Evolutionary conservation across 1,139 yeast genomes (phyloP).

Genomic region (Suhomyces atakaporum): DNA sequence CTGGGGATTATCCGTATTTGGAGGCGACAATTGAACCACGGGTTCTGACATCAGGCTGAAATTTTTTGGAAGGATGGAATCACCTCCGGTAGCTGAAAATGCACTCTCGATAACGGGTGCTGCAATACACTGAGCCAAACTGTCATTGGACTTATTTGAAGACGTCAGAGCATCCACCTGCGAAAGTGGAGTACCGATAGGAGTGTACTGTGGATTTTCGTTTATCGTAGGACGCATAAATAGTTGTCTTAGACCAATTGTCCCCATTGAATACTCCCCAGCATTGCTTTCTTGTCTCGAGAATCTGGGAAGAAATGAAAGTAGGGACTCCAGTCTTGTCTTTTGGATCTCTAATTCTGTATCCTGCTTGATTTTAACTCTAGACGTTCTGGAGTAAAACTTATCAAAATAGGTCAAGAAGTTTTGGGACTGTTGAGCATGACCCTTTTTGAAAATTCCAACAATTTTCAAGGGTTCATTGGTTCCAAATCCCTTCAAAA

Average conservation of each 20-base stretch:
- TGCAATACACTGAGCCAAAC: neutral
- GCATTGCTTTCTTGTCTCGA: neutral
- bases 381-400: neutral
- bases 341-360: neutral
- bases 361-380: conserved; percentile 1
- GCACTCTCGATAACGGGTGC: neutral
- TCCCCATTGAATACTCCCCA: neutral
- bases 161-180: neutral
- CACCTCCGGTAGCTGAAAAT: neutral
- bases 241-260: neutral
- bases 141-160: neutral
- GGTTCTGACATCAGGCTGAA: neutral
- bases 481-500: neutral
- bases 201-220: neutral
- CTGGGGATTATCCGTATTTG: neutral
- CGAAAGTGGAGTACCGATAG: neutral
- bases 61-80: neutral
- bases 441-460: neutral
- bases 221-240: neutral
- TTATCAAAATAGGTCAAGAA: neutral
- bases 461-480: neutral
- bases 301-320: neutral
- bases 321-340: neutral
- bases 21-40: neutral
- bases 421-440: neutral